Conservation (phyloP, 1,139 yeast genomes). For the Candida tunisiensis region DNA sequence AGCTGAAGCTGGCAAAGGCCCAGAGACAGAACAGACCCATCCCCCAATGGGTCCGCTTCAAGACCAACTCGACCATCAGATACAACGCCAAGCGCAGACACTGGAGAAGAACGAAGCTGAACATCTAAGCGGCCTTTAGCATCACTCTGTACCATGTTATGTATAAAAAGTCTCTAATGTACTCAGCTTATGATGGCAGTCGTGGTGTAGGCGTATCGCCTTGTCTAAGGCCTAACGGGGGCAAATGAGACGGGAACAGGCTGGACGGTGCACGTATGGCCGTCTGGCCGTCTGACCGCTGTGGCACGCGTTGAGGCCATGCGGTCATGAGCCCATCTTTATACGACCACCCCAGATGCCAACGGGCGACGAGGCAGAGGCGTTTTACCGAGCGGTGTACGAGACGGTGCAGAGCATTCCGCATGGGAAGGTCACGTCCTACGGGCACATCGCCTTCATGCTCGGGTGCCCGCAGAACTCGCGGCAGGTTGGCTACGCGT, state of each 20-base stretch:
- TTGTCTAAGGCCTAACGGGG: too few species aligned
- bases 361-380: background rate
- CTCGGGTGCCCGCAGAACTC: conserved; percentile 48
- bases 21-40: conserved; percentile 99
- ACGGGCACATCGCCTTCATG: conserved; percentile 57
- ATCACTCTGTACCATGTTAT: too few species aligned
- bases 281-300: too few species aligned
- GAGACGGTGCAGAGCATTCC: conserved; percentile 39
- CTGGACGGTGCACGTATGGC: too few species aligned
- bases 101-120: conserved; percentile 99
- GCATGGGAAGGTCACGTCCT: conserved; percentile 47
- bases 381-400: conserved; percentile 28
- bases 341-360: too few species aligned
- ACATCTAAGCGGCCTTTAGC: conserved; percentile 67
- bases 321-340: too few species aligned
- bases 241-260: too few species aligned
- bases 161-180: too few species aligned
- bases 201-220: too few species aligned
- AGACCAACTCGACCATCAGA: conserved; percentile 90
- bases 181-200: background rate
- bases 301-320: too few species aligned
- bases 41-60: conserved; percentile 99
- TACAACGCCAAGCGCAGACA: conserved; percentile 99
- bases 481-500: conserved; percentile 56
- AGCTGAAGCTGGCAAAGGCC: conserved; percentile 99